Evolutionary conservation across 352 stramenopile species (phyloP).

Genomic region (Phytophthora crassamura): DNA sequence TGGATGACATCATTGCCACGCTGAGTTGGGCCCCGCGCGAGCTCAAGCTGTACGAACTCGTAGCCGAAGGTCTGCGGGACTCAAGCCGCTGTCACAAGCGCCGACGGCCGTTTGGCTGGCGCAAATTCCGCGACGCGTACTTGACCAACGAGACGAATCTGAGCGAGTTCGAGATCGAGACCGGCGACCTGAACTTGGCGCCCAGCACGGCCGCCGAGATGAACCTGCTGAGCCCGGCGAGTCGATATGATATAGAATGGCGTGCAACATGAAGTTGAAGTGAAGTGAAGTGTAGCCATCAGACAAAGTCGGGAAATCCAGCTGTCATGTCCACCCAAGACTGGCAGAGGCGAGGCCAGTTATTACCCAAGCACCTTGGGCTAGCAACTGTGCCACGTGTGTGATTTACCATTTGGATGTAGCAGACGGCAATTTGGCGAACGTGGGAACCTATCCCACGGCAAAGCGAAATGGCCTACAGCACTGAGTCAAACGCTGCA

Average conservation of each 20-base stretch:
- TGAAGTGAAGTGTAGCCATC: slow-evolving; percentile 5
- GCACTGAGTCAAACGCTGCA: slow-evolving; percentile 23
- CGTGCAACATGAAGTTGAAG: slow-evolving; percentile 7
- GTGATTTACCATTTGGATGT: no score
- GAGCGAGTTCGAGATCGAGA: slow-evolving; percentile 70
- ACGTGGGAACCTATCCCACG: no score
- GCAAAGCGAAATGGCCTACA: no score
- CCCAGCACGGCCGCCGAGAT: slow-evolving; percentile 2
- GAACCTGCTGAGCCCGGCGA: background rate
- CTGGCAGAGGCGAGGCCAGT: no score
- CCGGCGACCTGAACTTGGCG: slow-evolving; percentile 42
- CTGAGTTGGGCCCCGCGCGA: slow-evolving; percentile 45
- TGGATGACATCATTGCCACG: slow-evolving; percentile 58
- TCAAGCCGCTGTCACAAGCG: slow-evolving; percentile 26
- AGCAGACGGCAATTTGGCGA: no score
- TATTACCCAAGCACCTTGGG: no score
- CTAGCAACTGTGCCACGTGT: no score
- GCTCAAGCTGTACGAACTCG: slow-evolving; percentile 59
- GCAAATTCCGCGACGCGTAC: slow-evolving; percentile 28
- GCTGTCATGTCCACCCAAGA: no score
- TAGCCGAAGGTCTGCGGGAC: slow-evolving; percentile 37
- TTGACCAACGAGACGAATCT: slow-evolving; percentile 42
- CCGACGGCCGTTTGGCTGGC: slow-evolving; percentile 29
- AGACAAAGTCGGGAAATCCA: background rate
- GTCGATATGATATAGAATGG: background rate